Conservation (phyloP, 305 asterid species). For the Solanum aculeatissimum region DNA sequence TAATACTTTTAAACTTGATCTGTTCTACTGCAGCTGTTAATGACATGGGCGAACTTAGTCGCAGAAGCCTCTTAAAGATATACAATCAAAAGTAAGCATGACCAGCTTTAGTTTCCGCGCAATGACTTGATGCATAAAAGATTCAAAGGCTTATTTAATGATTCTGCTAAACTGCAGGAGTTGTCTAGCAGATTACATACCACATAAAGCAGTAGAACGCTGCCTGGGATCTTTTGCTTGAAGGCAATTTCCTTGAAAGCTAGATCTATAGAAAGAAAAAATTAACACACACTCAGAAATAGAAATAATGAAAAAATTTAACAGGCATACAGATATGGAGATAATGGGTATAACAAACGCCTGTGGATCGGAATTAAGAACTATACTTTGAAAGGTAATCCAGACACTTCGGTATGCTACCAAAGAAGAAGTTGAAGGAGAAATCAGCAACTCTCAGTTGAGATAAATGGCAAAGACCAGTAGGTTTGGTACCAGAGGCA, state of each 20-base stretch:
- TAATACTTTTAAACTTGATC: not conserved
- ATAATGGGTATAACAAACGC: not conserved
- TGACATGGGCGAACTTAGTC: not conserved
- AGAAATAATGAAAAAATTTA: not conserved
- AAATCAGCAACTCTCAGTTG: conserved; percentile 67
- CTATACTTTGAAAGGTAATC: conserved; percentile 53
- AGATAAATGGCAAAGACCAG: conserved; percentile 64
- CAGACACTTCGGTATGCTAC: conserved; percentile 83
- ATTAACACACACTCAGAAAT: not conserved
- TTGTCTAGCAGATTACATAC: conserved; percentile 25
- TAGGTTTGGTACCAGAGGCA: conserved; percentile 33
- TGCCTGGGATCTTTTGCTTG: conserved; percentile 58
- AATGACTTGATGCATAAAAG: not conserved
- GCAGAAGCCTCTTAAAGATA: not conserved
- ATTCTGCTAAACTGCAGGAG: not conserved
- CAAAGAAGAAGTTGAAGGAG: conserved; percentile 70
- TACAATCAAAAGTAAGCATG: not conserved
- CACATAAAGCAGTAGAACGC: conserved; percentile 66
- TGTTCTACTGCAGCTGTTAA: not conserved
- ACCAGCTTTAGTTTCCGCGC: not conserved
- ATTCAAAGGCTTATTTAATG: not conserved
- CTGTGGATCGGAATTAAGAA: not conserved
- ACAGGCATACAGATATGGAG: not conserved
- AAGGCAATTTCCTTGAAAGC: conserved; percentile 90
- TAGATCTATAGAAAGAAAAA: conserved; percentile 24